Evolutionary conservation across 768 basidiomycete genomes (phyloP).

Genomic region (Leccinellum luteum): DNA sequence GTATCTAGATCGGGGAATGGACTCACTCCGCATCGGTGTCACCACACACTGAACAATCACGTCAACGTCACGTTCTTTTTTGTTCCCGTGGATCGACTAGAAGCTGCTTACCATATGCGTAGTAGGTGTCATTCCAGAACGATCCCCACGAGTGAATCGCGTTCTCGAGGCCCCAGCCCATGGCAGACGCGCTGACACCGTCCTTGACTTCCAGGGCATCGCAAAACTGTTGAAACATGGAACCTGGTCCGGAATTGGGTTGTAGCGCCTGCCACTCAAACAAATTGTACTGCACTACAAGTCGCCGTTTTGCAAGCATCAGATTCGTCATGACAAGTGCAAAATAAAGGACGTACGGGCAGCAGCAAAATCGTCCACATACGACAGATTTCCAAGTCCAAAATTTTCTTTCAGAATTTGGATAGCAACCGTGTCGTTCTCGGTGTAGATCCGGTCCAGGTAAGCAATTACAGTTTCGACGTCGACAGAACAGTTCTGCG

Average conservation of each 20-base stretch:
- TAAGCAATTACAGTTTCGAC: not conserved
- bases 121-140: not conserved
- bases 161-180: not conserved
- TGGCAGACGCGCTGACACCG: not conserved
- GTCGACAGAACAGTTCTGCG: not conserved
- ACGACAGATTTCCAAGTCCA: not conserved
- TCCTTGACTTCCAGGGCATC: not conserved
- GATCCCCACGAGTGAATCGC: not conserved
- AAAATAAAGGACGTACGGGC: not conserved
- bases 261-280: not conserved
- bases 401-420: not conserved
- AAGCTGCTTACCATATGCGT: conserved; percentile 4
- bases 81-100: not conserved
- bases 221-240: not conserved
- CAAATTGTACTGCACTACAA: not conserved
- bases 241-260: not conserved
- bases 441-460: not conserved
- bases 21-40: conserved; percentile 45
- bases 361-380: not conserved
- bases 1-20: not conserved
- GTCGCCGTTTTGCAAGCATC: conserved; percentile 7
- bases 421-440: conserved; percentile 29
- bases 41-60: conserved; percentile 49
- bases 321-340: not conserved
- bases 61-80: not conserved